Evolutionary conservation across 1,284 basidiomycete genomes (phyloP), one percentile per base, ranked within the genome.

Genomic region (Ceratobasidium sp.): DNA sequence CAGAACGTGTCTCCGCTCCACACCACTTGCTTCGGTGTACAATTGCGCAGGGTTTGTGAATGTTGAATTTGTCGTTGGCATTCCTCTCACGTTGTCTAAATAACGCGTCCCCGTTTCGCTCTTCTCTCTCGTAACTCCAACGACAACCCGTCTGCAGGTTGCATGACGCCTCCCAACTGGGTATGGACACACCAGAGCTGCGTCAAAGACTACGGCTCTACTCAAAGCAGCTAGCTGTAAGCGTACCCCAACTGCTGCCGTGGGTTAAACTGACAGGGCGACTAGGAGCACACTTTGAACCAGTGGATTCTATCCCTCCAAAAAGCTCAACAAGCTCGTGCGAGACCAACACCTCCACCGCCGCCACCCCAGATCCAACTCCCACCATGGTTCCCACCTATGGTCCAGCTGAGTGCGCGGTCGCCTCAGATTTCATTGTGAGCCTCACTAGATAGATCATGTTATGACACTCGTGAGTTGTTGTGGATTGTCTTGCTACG

Each of bases 321-420:
- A 5, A 54, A 61, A n/a, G 59, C 61, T 22, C 67, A 56, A 46
- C 46, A 61, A 40, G 13, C 56, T 17, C 44, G 46, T 25, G 8
- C 71, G 19, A 40, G 46, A 32, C 44, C 61, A 54, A n/a, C 52
- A 43, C 22, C 7, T 1, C 49, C 40, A 32, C 61, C n/a, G 6
- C 46, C 49, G 1, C 71, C 71, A 15, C 46, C 49, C 46, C 34
- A 54, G 22, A 37, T 65, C 37, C 71, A 74, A 25, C 59, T n/a
- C 44, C 61, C 71, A 9, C 71, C 71, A 19, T 74, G 71, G 71
- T 74, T 74, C 29, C 71, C 71, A 9, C 71, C 61, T 8, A 65
- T 56, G 71, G 6, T 62, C 19, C 71, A 15, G 25, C 19, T 74
- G 51, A 46, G 49, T n/a, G n/a, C 70, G 25, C 57, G 51, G 17